These are phyloP conservation scores for Marasmius oreades DNA, from an alignment of 1,284 basidiomycete species.

Conservation along the genomic window DNA sequence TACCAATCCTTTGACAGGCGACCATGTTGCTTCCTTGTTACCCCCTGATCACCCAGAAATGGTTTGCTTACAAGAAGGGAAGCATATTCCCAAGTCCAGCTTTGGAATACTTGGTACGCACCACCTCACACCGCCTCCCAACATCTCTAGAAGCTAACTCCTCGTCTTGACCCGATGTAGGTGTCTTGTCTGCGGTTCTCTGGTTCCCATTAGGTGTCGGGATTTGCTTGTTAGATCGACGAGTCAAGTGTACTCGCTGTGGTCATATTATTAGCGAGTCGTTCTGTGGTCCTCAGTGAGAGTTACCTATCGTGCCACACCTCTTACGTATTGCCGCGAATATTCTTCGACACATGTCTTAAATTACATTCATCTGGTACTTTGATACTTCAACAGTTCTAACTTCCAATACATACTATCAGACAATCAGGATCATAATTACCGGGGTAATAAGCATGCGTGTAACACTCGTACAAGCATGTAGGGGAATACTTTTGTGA, in stretches of 20 bases:
- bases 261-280: conserved; percentile 34
- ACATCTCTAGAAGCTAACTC: background rate
- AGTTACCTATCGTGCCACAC: no score
- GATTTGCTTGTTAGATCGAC: conserved; percentile 68
- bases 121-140: no score
- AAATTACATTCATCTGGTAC: no score
- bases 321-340: no score
- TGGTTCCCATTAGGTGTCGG: conserved; percentile 82
- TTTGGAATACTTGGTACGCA: conserved; percentile 65
- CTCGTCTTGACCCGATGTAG: conserved; percentile 29
- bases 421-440: no score
- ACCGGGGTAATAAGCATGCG: no score
- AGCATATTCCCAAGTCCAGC: conserved; percentile 55
- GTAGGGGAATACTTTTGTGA: background rate
- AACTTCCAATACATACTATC: no score
- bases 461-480: background rate
- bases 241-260: conserved; percentile 61
- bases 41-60: conserved; percentile 78
- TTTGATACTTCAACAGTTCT: no score
- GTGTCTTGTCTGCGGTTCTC: conserved; percentile 70
- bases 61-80: conserved; percentile 72
- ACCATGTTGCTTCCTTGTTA: conserved; percentile 39
- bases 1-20: conserved; percentile 16
- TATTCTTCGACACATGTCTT: no score
- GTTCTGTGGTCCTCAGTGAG: conserved; percentile 5